phyloP scores from a whole-genome alignment of 441 rosid species.

The Omphalea diandra region DNA sequence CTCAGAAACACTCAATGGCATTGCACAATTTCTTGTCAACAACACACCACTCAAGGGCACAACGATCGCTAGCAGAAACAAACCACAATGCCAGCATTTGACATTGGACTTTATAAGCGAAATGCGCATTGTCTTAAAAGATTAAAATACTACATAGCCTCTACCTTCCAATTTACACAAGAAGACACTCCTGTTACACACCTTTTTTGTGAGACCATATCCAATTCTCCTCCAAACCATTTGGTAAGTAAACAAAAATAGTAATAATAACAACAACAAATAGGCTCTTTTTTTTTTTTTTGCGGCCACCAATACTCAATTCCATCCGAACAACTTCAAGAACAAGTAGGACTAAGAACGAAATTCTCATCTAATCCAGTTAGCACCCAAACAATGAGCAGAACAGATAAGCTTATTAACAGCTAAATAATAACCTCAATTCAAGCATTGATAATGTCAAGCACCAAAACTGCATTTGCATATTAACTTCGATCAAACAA shows the following conservation, averaged over 20 bases:
- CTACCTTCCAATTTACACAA: neutral
- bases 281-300: neutral
- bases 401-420: neutral
- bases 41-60: neutral
- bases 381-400: neutral
- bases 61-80: neutral
- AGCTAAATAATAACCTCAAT: no score
- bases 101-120: neutral
- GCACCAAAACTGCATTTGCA: neutral
- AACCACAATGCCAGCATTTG: neutral
- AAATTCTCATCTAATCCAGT: neutral
- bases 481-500: neutral
- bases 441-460: no score
- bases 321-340: neutral
- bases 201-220: neutral
- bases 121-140: neutral
- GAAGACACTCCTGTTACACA: neutral
- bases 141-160: neutral
- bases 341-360: neutral
- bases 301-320: no score
- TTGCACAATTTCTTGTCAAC: neutral
- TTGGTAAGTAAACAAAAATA: neutral
- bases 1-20: neutral
- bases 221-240: neutral
- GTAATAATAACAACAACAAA: neutral